Conservation (phyloP, 2,329 filamentous ascomycete species). For the Sarocladium brachiariae region DNA sequence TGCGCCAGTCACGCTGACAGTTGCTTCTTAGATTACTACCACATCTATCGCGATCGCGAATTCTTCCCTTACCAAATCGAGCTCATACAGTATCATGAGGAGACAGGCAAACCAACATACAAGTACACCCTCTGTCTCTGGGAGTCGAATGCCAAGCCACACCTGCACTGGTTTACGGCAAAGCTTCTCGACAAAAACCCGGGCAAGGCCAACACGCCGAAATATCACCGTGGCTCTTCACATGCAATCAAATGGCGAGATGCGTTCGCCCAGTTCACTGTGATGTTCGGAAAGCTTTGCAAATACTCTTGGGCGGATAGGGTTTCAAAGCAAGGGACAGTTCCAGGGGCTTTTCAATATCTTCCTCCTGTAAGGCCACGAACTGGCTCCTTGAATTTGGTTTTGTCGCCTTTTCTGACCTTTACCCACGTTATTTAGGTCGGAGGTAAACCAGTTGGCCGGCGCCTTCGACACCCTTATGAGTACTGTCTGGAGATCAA, state of each 20-base stretch:
- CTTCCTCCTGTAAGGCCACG: constrained; percentile 35
- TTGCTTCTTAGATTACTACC: constrained; percentile 45
- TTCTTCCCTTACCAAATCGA: constrained; percentile 59
- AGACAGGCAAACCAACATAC: constrained; percentile 43
- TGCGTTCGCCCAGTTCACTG: constrained; percentile 45
- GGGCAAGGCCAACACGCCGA: constrained; percentile 26
- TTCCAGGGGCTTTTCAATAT: constrained; percentile 31
- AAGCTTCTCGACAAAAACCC: constrained; percentile 36
- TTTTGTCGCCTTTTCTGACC: background rate
- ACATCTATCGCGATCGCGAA: constrained; percentile 55
- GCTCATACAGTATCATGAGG: constrained; percentile 46
- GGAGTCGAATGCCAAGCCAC: constrained; percentile 54
- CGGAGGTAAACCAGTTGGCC: constrained; percentile 31
- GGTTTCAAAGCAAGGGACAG: constrained; percentile 25
- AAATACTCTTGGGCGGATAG: constrained; percentile 54
- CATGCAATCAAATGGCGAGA: constrained; percentile 30
- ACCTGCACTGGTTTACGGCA: constrained; percentile 53
- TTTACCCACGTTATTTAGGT: constrained; percentile 17
- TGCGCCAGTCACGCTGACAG: background rate
- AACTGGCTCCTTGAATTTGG: background rate
- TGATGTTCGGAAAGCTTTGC: constrained; percentile 52
- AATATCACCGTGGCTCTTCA: constrained; percentile 31
- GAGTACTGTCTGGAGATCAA: constrained; percentile 29
- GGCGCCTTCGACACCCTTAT: constrained; percentile 24
- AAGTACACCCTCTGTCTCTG: constrained; percentile 60